Evolutionary conservation across 176 grass and related monocot species (phyloP), one percentile per base, ranked within the genome.

Genomic region (Musa troglodytarum): DNA sequence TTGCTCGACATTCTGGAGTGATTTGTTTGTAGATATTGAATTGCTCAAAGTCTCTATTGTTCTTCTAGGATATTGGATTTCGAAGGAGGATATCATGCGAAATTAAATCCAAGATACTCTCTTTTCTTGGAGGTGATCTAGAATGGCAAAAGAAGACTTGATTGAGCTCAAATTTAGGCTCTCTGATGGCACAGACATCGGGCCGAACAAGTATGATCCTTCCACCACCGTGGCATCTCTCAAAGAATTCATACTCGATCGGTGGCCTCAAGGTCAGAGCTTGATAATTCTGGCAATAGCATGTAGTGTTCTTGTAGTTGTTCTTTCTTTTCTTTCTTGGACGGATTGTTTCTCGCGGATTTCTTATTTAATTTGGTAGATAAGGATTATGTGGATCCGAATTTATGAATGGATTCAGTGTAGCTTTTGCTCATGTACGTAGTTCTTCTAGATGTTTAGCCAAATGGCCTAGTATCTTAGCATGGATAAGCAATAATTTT

Each of bases 141-240:
- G n/a, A 51, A 81, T 74, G 79, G 82, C 81, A 75, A 91, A 80
- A 72, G 88, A 81, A 65, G 95, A 99, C 75, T 74, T 69, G 74
- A 82, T 94, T 68, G 95, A 99, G 76, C 85, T 99, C 74, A 93
- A 85, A 69, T 99, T 99, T 79, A 89, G 95, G 88, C 77, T 99
- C 21, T 91, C 80, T 65, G 95, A 94, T 76, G 95, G 90, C 81
- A 86, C 88, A 74, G 95, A 99, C 78, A 94, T 99, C 76, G 95
- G 90, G 29, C 95, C 95, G n/a, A 88, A 73, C 71, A 89, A 89
- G 58, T 89, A 87, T 78, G 87, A 91, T 74, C 95, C 90, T 70
- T 67, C 78, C 76, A 99, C 90, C 67, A 94, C 90, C 68, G 84
- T 99, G 51, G 57, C 90, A 58, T 87, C 88, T 76, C 85, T 99